Percentiles rank a stretch among this genome's conserved stretches.
These are phyloP conservation scores for Boletus pseudopeckii DNA, from an alignment of 768 basidiomycete species.

Conservation along the genomic window DNA sequence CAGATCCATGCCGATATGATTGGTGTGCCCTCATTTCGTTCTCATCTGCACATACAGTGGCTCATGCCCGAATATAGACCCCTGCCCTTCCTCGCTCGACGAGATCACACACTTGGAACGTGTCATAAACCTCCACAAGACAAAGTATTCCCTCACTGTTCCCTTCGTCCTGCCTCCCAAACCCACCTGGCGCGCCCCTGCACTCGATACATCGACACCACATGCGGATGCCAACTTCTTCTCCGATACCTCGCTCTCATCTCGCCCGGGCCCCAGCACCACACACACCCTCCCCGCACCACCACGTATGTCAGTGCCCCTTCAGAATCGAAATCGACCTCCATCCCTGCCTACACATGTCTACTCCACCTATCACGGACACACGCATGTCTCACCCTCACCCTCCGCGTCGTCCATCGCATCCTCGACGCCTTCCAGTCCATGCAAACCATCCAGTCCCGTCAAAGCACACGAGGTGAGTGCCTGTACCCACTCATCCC, in stretches of 20 bases:
- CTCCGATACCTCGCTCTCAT: constrained; percentile 9
- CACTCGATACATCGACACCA: background rate
- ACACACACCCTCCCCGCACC: constrained; percentile 11
- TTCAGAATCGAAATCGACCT: constrained; percentile 8
- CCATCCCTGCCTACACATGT: background rate
- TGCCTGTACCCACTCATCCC: background rate
- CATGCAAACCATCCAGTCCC: constrained; percentile 27
- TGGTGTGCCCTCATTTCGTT: constrained; percentile 35
- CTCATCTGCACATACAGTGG: background rate
- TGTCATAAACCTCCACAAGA: constrained; percentile 52
- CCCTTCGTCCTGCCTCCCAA: constrained; percentile 45
- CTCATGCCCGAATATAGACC: constrained; percentile 30
- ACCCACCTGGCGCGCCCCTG: constrained; percentile 5
- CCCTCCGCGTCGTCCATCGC: constrained; percentile 22
- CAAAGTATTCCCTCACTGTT: constrained; percentile 42
- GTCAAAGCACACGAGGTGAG: constrained; percentile 13
- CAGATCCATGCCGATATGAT: constrained; percentile 49
- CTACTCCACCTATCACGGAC: background rate
- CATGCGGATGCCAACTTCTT: constrained; percentile 10
- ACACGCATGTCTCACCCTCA: constrained; percentile 16
- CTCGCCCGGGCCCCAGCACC: background rate
- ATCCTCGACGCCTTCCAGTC: constrained; percentile 30
- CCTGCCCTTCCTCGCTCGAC: constrained; percentile 50
- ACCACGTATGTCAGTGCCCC: constrained; percentile 9
- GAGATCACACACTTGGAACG: constrained; percentile 55